Base-by-base conservation (phyloP, 2,329 filamentous ascomycete species). In the Diplodia mutila region DNA sequence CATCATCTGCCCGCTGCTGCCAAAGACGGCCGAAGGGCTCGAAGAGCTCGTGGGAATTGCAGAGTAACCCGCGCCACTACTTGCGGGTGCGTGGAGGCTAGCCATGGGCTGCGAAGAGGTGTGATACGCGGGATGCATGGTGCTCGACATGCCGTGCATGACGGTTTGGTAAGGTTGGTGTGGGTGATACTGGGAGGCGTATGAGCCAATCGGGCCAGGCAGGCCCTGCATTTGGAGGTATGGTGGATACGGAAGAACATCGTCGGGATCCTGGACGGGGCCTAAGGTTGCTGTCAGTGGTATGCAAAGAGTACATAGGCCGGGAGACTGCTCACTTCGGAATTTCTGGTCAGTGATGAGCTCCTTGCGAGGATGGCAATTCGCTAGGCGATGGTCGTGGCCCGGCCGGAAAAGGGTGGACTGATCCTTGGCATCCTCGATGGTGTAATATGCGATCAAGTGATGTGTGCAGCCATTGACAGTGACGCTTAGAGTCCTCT, bases 401-500 rank as follows among this genome's bases (percentile, higher is more conserved):
- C 65, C 65, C 21, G 65, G 65, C 1, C 65, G 55, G 25, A 61
- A 67, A 4, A 67, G 23, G 12, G 52, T 57, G 39, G 64, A 37
- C 27, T 65, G 49, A 34, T 67, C 65, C 34, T 61, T 84, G n/a
- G 93, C 91, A 75, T 97, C 93, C 6, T 92, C 88, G 12, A 94
- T 85, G 52, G 83, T 92, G 81, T 97, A 97, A 77, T 97, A 97
- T 18, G 91, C 94, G 49, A 97, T 93, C 63, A 97, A 81, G 74
- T 97, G 93, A 74, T 97, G 93, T 2, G 88, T 89, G 2, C 93
- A 86, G 2, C 90, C 90, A 29, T 90, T 85, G 61, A 90, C 88
- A 2, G 86, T 88, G 48, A 97, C 87, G 72, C 90, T 94, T 79
- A 97, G 93, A 0, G 93, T 97, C 83, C 97, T 97, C 85, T 97